Evolutionary conservation across 257 asterid species (phyloP).

Genomic region (Solanum microdontum): DNA sequence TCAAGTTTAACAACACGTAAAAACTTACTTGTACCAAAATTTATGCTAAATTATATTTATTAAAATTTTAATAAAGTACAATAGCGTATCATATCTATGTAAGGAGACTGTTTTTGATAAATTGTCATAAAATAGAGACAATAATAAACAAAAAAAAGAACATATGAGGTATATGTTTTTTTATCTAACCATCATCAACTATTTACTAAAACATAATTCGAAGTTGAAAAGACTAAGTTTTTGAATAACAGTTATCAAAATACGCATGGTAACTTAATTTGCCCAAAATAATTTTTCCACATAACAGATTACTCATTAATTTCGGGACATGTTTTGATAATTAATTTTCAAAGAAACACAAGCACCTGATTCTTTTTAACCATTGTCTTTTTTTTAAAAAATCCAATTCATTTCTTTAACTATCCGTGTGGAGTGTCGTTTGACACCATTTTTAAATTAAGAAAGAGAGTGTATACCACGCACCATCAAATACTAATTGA

Average conservation of each 20-base stretch:
- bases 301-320: not conserved
- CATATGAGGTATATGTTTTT: not conserved
- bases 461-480: not conserved
- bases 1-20: not conserved
- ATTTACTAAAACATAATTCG: not conserved
- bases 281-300: not conserved
- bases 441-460: not conserved
- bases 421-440: not conserved
- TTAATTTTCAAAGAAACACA: not conserved
- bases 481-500: not conserved
- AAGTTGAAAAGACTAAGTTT: not conserved
- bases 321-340: not conserved
- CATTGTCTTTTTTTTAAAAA: not conserved
- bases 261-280: not conserved
- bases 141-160: not conserved
- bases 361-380: not conserved
- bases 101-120: not conserved
- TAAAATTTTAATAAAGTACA: not conserved
- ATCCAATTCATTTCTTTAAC: not conserved
- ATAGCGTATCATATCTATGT: not conserved
- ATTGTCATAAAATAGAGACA: not conserved
- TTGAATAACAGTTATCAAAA: not conserved
- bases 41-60: not conserved
- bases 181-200: not conserved
- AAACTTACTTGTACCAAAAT: not conserved